Evolutionary conservation across 164 flowering plant species (phyloP).

Genomic region (Berberis thunbergii): DNA sequence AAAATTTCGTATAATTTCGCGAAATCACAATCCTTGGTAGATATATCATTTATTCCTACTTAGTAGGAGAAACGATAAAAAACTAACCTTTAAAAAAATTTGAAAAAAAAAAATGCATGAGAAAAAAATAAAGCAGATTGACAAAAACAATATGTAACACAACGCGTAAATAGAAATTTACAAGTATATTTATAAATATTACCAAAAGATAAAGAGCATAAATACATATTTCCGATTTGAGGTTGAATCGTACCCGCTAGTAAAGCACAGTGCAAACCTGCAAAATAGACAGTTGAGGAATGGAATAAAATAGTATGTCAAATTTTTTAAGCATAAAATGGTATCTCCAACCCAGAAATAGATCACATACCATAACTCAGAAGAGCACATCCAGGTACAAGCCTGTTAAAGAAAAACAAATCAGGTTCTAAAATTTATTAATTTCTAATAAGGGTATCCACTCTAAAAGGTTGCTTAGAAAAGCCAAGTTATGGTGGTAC

Average conservation of each 20-base stretch:
- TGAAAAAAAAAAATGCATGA: too few relatives aligned
- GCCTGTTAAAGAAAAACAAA: conserved; percentile 29
- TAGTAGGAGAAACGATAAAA: too few relatives aligned
- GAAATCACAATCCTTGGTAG: too few relatives aligned
- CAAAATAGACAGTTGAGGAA: conserved; percentile 7
- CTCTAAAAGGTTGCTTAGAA: neutral
- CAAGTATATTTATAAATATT: too few relatives aligned
- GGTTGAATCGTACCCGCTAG: conserved; percentile 61
- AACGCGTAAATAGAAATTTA: too few relatives aligned
- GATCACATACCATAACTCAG: conserved; percentile 65
- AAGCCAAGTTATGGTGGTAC: neutral
- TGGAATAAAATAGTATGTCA: neutral
- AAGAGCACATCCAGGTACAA: conserved; percentile 79
- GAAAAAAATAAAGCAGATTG: too few relatives aligned
- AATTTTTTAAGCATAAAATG: neutral
- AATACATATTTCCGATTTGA: neutral
- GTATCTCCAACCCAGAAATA: conserved; percentile 3
- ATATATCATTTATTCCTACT: too few relatives aligned
- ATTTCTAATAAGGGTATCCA: neutral
- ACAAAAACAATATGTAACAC: too few relatives aligned
- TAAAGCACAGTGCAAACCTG: conserved; percentile 88
- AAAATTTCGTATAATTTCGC: too few relatives aligned
- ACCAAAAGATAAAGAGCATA: too few relatives aligned
- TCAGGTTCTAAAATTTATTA: neutral
- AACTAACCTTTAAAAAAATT: too few relatives aligned